These are phyloP conservation scores for Hypocrella siamensis DNA, from an alignment of 2,329 filamentous ascomycete species.

Conservation along the genomic window DNA sequence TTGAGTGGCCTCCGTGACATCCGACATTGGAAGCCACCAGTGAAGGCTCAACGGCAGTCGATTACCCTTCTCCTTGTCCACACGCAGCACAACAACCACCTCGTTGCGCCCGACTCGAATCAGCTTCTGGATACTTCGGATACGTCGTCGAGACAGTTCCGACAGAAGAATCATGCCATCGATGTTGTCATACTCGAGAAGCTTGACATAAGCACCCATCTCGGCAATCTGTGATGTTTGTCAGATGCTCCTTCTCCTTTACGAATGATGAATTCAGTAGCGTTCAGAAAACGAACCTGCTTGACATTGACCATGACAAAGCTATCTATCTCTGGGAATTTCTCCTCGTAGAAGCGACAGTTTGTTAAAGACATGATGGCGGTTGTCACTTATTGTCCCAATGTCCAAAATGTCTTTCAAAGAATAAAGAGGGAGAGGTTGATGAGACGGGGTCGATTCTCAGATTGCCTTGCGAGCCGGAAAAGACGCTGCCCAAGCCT, in stretches of 20 bases:
- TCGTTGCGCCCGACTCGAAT: conserved; percentile 97
- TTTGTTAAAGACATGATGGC: conserved; percentile 86
- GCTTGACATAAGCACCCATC: conserved; percentile 99
- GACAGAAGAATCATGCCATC: conserved; percentile 99
- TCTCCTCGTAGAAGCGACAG: conserved; percentile 95
- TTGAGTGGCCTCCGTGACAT: too few species aligned
- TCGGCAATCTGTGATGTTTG: conserved; percentile 63
- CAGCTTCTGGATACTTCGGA: conserved; percentile 96
- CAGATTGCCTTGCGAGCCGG: too few species aligned
- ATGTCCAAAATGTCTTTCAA: not conserved
- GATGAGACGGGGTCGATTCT: conserved; percentile 16
- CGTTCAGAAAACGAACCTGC: conserved; percentile 76
- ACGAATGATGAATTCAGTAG: too few species aligned
- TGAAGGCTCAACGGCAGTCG: conserved; percentile 1
- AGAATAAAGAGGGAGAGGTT: not conserved
- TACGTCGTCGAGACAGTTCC: conserved; percentile 94
- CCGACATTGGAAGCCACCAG: too few species aligned
- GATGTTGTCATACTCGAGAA: conserved; percentile 99
- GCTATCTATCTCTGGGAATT: conserved; percentile 88
- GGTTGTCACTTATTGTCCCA: conserved; percentile 32
- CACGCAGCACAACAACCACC: conserved; percentile 93
- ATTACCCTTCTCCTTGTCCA: conserved; percentile 95
- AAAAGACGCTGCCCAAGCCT: too few species aligned
- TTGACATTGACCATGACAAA: conserved; percentile 99
- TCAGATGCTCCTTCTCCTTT: conserved; percentile 2